These are phyloP conservation scores for Nicotiana tabacum DNA, from an alignment of 257 asterid species.

Conservation along the genomic window DNA sequence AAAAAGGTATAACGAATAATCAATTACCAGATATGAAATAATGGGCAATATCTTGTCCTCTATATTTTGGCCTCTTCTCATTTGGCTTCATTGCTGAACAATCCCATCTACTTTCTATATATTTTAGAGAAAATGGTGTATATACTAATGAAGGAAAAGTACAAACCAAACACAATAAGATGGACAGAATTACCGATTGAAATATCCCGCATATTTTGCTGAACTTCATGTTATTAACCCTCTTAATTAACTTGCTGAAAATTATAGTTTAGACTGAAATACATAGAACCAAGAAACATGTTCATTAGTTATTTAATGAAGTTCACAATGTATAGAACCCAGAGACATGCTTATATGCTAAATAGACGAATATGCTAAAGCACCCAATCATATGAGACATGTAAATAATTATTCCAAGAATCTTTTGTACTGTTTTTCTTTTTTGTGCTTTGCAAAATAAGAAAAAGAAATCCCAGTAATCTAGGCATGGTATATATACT, in stretches of 20 bases:
- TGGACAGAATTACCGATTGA: neutral
- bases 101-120: neutral
- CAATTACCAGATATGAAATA: slow-evolving; percentile 11
- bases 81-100: slow-evolving; percentile 6
- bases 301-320: neutral
- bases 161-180: neutral
- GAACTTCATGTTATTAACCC: too few relatives aligned
- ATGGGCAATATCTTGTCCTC: slow-evolving; percentile 17
- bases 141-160: neutral
- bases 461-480: neutral
- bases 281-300: neutral
- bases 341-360: neutral
- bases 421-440: neutral
- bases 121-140: neutral
- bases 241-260: neutral
- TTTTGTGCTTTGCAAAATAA: neutral
- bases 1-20: slow-evolving; percentile 15
- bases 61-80: slow-evolving; percentile 13
- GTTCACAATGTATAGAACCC: neutral
- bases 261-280: neutral
- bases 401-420: neutral
- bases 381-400: neutral
- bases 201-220: neutral
- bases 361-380: neutral
- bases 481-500: neutral